Evolutionary conservation across 768 basidiomycete genomes (phyloP).

Genomic region (Podaxis carcinomalis): DNA sequence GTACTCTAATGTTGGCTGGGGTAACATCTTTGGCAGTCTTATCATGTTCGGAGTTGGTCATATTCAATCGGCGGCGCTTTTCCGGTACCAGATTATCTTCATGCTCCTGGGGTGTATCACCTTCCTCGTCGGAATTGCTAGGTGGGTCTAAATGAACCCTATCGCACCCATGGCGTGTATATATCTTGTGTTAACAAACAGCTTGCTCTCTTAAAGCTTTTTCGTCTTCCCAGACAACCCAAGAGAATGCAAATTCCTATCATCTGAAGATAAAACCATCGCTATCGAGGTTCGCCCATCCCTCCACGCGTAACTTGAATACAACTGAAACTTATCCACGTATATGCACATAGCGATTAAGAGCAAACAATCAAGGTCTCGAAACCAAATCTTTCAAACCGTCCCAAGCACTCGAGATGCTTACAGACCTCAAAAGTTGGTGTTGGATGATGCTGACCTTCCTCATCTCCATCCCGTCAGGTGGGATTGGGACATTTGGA

Average conservation of each 20-base stretch:
- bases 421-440: slow-evolving; percentile 31
- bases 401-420: slow-evolving; percentile 25
- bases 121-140: slow-evolving; percentile 20
- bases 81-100: slow-evolving; percentile 27
- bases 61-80: slow-evolving; percentile 20
- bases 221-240: slow-evolving; percentile 30
- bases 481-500: slow-evolving; percentile 23
- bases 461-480: slow-evolving; percentile 20
- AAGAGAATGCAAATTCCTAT: slow-evolving; percentile 25
- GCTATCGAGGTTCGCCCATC: slow-evolving; percentile 23
- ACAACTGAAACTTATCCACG: not conserved
- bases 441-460: slow-evolving; percentile 26
- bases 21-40: slow-evolving; percentile 31
- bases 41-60: slow-evolving; percentile 32
- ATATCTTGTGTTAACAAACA: not conserved
- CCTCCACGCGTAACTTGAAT: not conserved
- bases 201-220: slow-evolving; percentile 17
- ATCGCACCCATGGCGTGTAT: not conserved
- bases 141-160: slow-evolving; percentile 13
- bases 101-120: slow-evolving; percentile 26
- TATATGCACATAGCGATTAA: slow-evolving; percentile 19
- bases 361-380: slow-evolving; percentile 32
- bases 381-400: slow-evolving; percentile 29
- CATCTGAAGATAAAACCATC: slow-evolving; percentile 25
- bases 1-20: slow-evolving; percentile 28